Base-by-base conservation (phyloP, 1,284 basidiomycete genomes). In the Sparassis latifolia region DNA sequence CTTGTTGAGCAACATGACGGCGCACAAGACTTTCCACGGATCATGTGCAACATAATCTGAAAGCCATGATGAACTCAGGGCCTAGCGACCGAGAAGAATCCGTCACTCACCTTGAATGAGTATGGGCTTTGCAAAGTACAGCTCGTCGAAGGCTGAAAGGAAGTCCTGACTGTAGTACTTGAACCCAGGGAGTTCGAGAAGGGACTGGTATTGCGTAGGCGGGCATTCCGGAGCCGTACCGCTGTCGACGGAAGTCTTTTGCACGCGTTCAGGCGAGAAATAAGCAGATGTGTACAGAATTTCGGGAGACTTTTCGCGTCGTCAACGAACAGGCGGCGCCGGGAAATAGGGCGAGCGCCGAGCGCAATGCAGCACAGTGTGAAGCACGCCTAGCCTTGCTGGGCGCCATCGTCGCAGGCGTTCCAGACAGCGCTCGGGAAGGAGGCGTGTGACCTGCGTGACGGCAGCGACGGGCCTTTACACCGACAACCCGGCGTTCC, bases 21-120 rank as follows among this genome's bases (percentile, higher is more conserved):
- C 77, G 10, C 82, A 65, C 10, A 82, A 63, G 5, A 82, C 58
- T 55, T 76, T 80, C 77, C 78, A 82, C 10, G 77, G 75, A 55
- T 79, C 71, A 39, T 72, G 54, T 0, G 74, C 69, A 9, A 82
- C 64, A 31, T 60, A 53, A 56, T 80, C 79, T 81, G 35, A 9
- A 35, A 45, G 31, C 9, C 42, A 33, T 27, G n/a, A 28, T 37
- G 31, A 10, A 5, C 38, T 32, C 28, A n/a, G 47, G 2, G 43
- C 3, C 7, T 9, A 33, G 27, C 10, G 30, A 44, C 5, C 30
- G 33, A 28, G 10, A 5, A 27, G 10, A 10, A 10, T 28, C 2
- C 10, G 9, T 20, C 37, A 27, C 45, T 12, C 29, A 57, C 61
- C 61, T 55, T 62, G 61, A 12, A 62, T 58, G 5, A 61, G 53